Conservation (phyloP, 2,329 filamentous ascomycete species). For the Teratosphaeria pseudoeucalypti region DNA sequence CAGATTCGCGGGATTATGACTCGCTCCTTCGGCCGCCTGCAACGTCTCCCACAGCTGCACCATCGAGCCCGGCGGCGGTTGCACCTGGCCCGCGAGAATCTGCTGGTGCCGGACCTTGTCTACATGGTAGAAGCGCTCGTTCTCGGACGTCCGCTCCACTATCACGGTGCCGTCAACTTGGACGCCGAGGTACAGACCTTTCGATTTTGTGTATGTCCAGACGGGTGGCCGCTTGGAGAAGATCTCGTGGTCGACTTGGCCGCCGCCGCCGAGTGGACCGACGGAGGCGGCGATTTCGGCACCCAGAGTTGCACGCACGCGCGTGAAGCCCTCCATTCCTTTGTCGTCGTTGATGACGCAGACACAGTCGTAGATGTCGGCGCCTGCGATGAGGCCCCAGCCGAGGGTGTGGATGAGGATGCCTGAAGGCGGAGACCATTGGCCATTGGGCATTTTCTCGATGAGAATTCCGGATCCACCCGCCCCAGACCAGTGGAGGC, state of each 20-base stretch:
- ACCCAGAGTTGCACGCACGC: constrained; percentile 65
- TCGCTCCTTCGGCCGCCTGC: constrained; percentile 73
- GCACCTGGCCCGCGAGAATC: constrained; percentile 49
- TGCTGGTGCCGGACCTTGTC: constrained; percentile 48
- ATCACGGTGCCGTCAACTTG: constrained; percentile 78
- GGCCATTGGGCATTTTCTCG: constrained; percentile 69
- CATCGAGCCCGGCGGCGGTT: constrained; percentile 42
- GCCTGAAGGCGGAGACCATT: constrained; percentile 81
- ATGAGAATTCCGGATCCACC: constrained; percentile 81
- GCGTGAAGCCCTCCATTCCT: constrained; percentile 73
- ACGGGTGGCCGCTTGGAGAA: constrained; percentile 58
- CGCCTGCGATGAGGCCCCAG: constrained; percentile 75
- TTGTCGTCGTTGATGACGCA: constrained; percentile 80
- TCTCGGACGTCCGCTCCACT: constrained; percentile 72
- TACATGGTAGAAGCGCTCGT: constrained; percentile 67
- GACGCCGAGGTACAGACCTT: constrained; percentile 75
- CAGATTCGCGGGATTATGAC: constrained; percentile 56
- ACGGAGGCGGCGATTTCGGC: constrained; percentile 65
- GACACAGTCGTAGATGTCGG: constrained; percentile 91
- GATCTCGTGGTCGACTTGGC: constrained; percentile 56
- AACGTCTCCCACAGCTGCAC: constrained; percentile 65
- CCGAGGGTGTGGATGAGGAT: constrained; percentile 81
- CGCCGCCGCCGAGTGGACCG: constrained; percentile 70
- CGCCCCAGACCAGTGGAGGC: constrained; percentile 79
- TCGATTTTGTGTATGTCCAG: constrained; percentile 78